phyloP scores from a whole-genome alignment of 768 basidiomycete genomes.

The Russula sp. region DNA sequence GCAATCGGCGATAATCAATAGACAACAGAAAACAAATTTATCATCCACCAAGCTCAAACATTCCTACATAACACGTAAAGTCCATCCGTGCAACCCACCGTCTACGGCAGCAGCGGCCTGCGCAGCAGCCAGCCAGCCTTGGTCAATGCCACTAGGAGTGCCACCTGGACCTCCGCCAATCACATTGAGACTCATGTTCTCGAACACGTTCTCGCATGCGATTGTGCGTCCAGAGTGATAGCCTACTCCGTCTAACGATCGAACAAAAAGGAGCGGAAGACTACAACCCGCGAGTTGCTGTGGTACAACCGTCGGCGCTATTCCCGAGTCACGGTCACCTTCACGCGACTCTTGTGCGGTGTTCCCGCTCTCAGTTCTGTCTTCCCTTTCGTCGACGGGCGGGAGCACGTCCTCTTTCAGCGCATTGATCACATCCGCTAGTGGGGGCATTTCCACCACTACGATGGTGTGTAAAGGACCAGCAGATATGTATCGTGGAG shows the following conservation, averaged over 20 bases:
- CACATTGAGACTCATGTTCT: constrained; percentile 54
- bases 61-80: constrained; percentile 66
- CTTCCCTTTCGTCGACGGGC: constrained; percentile 31
- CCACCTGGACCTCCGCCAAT: constrained; percentile 41
- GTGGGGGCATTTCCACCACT: constrained; percentile 77
- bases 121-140: constrained; percentile 69
- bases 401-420: constrained; percentile 65
- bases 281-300: constrained; percentile 62
- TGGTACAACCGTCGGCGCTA: constrained; percentile 23
- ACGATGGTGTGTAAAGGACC: constrained; percentile 71
- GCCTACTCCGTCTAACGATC: constrained; percentile 77
- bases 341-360: constrained; percentile 9
- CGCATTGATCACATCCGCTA: constrained; percentile 70
- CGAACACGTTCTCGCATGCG: constrained; percentile 76
- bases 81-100: constrained; percentile 70
- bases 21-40: constrained; percentile 8
- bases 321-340: constrained; percentile 19
- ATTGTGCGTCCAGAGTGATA: constrained; percentile 85
- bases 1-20: constrained; percentile 10
- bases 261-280: constrained; percentile 76
- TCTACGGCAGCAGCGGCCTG: constrained; percentile 63
- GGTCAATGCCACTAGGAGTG: constrained; percentile 43
- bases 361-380: constrained; percentile 30
- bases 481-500: constrained; percentile 48
- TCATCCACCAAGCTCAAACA: constrained; percentile 4